A percentile compares a stretch with the other conserved stretches of the same genome.
These are phyloP conservation scores for Musa acuminata DNA, from an alignment of 176 grass and related monocot genomes.

Conservation along the genomic window DNA sequence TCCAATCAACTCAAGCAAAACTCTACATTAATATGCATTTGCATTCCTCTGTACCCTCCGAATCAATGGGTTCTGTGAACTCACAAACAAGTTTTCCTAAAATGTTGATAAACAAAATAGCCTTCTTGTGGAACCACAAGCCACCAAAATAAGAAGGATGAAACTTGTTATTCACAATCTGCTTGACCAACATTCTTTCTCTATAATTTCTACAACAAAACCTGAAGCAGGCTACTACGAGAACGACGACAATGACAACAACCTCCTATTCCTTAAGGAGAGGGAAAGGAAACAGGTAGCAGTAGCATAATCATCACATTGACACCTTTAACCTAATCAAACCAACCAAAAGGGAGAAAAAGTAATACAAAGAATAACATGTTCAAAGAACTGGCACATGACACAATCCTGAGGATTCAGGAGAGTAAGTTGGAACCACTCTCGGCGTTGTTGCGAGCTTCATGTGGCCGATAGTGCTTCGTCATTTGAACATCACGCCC, in stretches of 20 bases:
- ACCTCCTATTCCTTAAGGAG: background rate
- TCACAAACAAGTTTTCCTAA: too few relatives aligned
- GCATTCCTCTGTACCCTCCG: too few relatives aligned
- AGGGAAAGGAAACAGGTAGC: too few relatives aligned
- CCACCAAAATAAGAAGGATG: too few relatives aligned
- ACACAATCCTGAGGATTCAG: background rate
- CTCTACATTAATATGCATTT: too few relatives aligned
- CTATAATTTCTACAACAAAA: slow-evolving; percentile 2
- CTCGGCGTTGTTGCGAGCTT: slow-evolving; percentile 39
- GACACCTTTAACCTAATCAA: background rate
- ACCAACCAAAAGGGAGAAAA: background rate
- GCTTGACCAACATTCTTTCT: background rate
- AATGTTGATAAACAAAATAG: too few relatives aligned
- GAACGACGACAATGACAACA: too few relatives aligned
- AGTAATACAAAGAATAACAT: background rate
- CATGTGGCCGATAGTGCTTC: slow-evolving; percentile 55
- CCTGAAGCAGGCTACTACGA: too few relatives aligned
- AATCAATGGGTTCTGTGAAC: too few relatives aligned
- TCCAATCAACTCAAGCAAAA: too few relatives aligned
- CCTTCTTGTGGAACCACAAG: too few relatives aligned
- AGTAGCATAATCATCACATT: background rate
- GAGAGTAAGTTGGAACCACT: slow-evolving; percentile 34
- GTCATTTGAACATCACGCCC: slow-evolving; percentile 67
- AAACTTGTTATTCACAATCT: slow-evolving; percentile 6
- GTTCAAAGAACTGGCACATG: background rate